Evolutionary conservation across 1,284 basidiomycete species (phyloP), one percentile per base, ranked within the genome.

Genomic region (Apiotrichum porosum): DNA sequence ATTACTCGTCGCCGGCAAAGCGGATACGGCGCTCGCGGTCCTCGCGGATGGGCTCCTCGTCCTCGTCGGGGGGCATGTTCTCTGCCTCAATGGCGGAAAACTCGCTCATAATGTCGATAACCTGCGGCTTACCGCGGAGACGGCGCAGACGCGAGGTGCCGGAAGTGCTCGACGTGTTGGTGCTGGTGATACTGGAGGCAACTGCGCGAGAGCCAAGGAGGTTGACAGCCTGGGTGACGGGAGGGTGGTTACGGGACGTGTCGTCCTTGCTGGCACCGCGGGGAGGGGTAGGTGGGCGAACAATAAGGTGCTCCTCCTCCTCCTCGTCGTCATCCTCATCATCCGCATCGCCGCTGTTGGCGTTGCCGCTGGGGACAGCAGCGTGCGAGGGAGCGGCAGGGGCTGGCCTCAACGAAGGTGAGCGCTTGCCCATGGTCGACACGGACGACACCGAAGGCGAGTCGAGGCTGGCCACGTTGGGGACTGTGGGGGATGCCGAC

Each of bases 11-110:
- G 12, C 26, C 52, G 1, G 61, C 66, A 38, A 69, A 69, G 28
- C 66, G 56, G 46, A 69, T 66, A 5, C 54, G 57, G 14, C 61
- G 42, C 21, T 62, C 56, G 38, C 66, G 52, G 44, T 64, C 56
- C 21, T 66, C 63, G 22, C 56, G 54, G 44, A 69, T 58, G 17
- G 54, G 60, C 37, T 62, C 60, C 34, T 61, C 60, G 13, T 49
- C 54, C 19, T 50, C 49, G n/a, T 38, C 40, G 2, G 37, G 43
- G 22, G 54, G 48, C 43, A 41, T 49, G 40, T 32, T 31, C 38
- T 56, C 60, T 18, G 52, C 57, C 39, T 59, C 57, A 31, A 52
- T 30, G 14, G 55, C 51, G 37, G 44, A 54, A 40, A 64, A 60
- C 47, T 69, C 66, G 37, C 61, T 51, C 62, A 63, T 54, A 21